Base-by-base conservation (phyloP, 164 flowering plant species). In the Vitis amurensis region DNA sequence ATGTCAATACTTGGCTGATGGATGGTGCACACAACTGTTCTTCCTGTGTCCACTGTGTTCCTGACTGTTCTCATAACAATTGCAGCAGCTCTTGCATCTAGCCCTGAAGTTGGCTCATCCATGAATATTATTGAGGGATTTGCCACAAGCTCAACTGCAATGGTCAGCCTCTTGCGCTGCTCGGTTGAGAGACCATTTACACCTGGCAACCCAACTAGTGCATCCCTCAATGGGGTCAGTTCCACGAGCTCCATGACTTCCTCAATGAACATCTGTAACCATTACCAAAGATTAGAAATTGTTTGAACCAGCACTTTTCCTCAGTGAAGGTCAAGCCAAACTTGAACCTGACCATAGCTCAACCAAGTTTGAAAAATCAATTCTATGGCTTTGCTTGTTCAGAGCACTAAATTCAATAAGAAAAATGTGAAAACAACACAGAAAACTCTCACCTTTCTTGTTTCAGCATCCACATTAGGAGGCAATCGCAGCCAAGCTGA, bases 31-130 rank as follows among this genome's bases (percentile, higher is more conserved):
- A 87, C 88, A 55, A 87, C 88, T 3, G 88, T 87, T 78, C 91
- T 72, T 69, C 91, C 91, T 1, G 91, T 87, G 69, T 85, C 85
- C 27, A 85, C 91, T 8, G 87, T 85, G 82, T 87, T 87, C 71
- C 88, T 79, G 0, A 87, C 88, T 1, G 91, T 82, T 72, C 91
- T 80, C 91, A 87, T 87, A 61, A 87, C 91, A 69, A 87, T 83
- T 2, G 91, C 91, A 10, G 91, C 91, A 59, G 91, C 91, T 75
- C 91, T 77, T 10, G 91, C 91, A 81, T 88, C 91, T 0, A 88
- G 80, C 16, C 91, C 91, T 27, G 91, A 86, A 12, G 91, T 88
- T 66, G 91, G 91, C 68, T 88, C 91, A 68, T 88, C 91, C 88
- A 88, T 84, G 78, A 88, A 88, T 55, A 88, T 86, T 29, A 88